Percentiles rank a stretch among this genome's conserved stretches.
Evolutionary conservation across 1,139 yeast genomes (phyloP).

Genomic region (Diutina siamensis): DNA sequence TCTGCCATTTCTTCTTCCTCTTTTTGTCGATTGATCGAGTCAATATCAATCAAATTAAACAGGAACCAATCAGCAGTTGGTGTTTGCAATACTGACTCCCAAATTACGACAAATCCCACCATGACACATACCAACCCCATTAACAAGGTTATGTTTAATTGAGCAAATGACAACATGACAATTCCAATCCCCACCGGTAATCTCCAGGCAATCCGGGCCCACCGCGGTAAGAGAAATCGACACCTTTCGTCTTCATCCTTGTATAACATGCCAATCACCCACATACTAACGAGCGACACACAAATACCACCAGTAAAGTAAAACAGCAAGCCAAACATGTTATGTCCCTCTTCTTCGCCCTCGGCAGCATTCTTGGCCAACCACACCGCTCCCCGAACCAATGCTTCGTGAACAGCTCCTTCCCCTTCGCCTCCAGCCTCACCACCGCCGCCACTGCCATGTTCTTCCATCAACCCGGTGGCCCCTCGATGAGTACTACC

Average conservation of each 20-base stretch:
- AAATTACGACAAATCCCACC: constrained; percentile 20
- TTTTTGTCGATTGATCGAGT: neutral
- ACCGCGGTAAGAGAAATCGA: neutral
- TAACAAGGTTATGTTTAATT: constrained; percentile 27
- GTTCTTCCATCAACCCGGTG: neutral
- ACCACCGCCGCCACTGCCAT: neutral
- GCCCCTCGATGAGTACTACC: neutral
- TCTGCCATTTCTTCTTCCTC: neutral
- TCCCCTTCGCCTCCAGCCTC: neutral
- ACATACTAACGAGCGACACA: constrained; percentile 25
- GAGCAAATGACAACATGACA: constrained; percentile 34
- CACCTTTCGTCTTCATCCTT: neutral
- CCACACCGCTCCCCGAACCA: neutral
- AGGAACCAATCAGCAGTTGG: constrained; percentile 11
- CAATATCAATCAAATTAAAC: neutral
- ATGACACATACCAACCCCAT: constrained; percentile 33
- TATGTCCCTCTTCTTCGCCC: constrained; percentile 14
- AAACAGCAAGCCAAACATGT: constrained; percentile 28
- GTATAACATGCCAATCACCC: constrained; percentile 18
- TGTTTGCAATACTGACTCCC: constrained; percentile 22
- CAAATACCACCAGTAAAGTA: constrained; percentile 41
- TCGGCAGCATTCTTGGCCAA: constrained; percentile 6
- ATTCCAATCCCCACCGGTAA: constrained; percentile 27
- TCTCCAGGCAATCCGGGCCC: constrained; percentile 25
- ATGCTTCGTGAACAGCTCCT: no score